Base-by-base conservation (phyloP, 495 filamentous ascomycete genomes). In the Melanomma pulvis-pyrius region DNA sequence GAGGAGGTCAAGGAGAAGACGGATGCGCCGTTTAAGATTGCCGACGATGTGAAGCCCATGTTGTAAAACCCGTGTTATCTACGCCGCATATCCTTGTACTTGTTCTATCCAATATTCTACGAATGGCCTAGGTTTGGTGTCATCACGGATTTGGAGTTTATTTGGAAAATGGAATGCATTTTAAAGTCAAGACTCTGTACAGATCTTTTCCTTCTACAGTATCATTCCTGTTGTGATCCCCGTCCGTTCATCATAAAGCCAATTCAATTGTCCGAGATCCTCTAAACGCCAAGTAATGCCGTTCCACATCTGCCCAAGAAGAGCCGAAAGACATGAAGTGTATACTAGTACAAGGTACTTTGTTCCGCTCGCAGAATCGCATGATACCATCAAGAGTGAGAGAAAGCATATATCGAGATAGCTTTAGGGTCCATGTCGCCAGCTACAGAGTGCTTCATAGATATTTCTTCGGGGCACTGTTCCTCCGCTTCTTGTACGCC, bases 391-490 rank as follows among this genome's bases (percentile, higher is more conserved):
- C 30, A 34, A 12, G 4, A 34, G 12, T 34, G 30, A 4, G 30
- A 34, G 30, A 34, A 34, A 34, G 30, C 12, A 12, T 4, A 34
- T 34, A 34, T 34, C 12, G 30, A 12, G 30, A 34, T 5, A 34
- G 4, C 30, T 5, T 5, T n/a, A n/a, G n/a, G n/a, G n/a, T n/a
- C n/a, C 4, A 34, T 34, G 30, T 5, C 30, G 30, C 12, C 30
- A 34, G 5, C 12, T 4, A 34, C 5, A 5, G 30, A 34, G 30
- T 47, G 5, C 12, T n/a, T 32, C 81, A 98, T 69, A 98, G 78
- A 77, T 92, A 98, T 76, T 98, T 98, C 86, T 97, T 97, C 32
- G 92, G 91, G 73, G 84, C 82, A 64, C 83, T 85, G 13, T 82
- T 80, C 77, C 89, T 88, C 68, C 88, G 85, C 65, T 87, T 82